phyloP scores from a whole-genome alignment of 2,329 filamentous ascomycete species.

The Paracamarosporium sp. region DNA sequence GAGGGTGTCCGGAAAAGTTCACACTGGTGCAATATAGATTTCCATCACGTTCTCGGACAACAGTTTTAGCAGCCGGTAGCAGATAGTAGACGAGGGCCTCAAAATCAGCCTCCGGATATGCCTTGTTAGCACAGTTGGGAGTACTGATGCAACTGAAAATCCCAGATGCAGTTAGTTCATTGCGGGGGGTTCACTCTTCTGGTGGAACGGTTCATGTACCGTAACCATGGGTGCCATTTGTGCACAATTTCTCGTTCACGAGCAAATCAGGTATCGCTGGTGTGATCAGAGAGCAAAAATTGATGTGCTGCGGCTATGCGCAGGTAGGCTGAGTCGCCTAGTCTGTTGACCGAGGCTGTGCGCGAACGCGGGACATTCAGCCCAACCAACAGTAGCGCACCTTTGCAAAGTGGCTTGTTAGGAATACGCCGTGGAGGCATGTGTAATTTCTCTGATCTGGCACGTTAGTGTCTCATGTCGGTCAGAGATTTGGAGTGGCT shows the following conservation, averaged over 20 bases:
- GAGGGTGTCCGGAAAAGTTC: background rate
- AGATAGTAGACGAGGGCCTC: background rate
- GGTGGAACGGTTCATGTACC: background rate
- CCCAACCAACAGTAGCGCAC: background rate
- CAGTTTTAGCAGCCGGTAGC: background rate
- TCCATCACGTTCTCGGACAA: background rate
- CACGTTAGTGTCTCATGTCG: background rate
- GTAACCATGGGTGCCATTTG: background rate
- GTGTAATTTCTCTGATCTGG: background rate
- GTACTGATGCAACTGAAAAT: too few relatives aligned
- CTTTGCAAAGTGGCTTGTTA: background rate
- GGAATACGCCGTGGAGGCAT: background rate
- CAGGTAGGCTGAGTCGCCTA: background rate
- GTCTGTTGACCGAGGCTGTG: background rate
- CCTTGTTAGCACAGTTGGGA: conserved; percentile 1
- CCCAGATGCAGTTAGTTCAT: too few relatives aligned
- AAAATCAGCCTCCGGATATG: conserved; percentile 3
- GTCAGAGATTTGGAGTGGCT: conserved; percentile 1
- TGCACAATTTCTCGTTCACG: background rate
- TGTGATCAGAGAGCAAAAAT: background rate
- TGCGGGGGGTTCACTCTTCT: background rate
- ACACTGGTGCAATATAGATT: background rate
- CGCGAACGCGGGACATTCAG: background rate
- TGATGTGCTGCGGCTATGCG: conserved; percentile 7
- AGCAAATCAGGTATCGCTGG: background rate